Base-by-base conservation (phyloP, 2,329 filamentous ascomycete species). In the Cyanodermella asteris region DNA sequence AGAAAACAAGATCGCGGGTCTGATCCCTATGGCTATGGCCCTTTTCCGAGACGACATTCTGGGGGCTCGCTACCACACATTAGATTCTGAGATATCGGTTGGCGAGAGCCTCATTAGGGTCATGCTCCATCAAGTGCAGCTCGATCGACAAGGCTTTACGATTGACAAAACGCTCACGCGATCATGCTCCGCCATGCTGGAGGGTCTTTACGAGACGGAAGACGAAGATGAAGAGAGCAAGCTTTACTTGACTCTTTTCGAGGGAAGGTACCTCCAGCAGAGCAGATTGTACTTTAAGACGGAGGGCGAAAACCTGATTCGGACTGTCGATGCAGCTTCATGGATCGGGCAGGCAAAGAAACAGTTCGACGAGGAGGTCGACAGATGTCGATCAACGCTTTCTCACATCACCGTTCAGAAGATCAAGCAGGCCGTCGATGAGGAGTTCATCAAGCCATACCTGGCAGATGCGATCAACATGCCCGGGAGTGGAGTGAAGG, bases 1-100 rank as follows among this genome's bases (percentile, higher is more conserved):
- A 18, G 80, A 90, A 33, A 64, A 70, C 31, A 61, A 67, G 5
- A 62, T 63, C 31, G 72, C 78, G 0, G 74, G 75, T 1, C 87
- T 93, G 27, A 93, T 82, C 43, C 65, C 72, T 9, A 67, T 74
- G 7, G 72, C 78, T 3, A 91, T 97, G 57, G 72, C 72, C 3
- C 57, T 93, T 2, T 97, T 91, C 46, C 70, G 84, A 18, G 78
- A 93, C 37, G 61, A 81, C 37, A 75, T 97, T 22, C 57, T 97
- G 6, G 65, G 67, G 16, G 65, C 68, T 1, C 54, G 51, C 45
- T 55, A 35, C 46, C n/a, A n/a, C n/a, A 53, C 22, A 44, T 51
- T 38, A 25, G 47, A 56, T 6, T 40, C 43, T 0, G 36, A 48
- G 50, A 36, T 50, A 5, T 49, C 47, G n/a, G 64, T 91, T 6